phyloP scores from a whole-genome alignment of 371 early-diverging fungal species.

The Conidiobolus incongruus region DNA sequence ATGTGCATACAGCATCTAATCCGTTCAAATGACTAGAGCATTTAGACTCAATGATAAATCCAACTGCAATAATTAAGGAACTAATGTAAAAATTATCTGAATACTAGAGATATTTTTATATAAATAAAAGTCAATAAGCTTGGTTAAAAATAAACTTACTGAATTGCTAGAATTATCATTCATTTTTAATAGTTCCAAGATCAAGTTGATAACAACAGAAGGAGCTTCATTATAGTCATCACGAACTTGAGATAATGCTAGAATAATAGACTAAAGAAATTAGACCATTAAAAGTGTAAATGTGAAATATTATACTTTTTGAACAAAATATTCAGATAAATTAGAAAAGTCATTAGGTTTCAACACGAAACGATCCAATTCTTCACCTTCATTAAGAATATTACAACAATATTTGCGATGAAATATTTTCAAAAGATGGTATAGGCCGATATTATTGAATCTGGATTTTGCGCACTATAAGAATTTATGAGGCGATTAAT shows the following conservation, averaged over 20 bases:
- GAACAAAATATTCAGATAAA: constrained; percentile 68
- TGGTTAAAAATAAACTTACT: too few species aligned
- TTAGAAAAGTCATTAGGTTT: constrained; percentile 67
- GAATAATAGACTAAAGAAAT: constrained; percentile 24
- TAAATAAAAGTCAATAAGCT: too few species aligned
- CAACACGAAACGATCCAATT: constrained; percentile 33
- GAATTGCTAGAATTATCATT: constrained; percentile 82
- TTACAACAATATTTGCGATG: constrained; percentile 43
- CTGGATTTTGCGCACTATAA: constrained; percentile 23
- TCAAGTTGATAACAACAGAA: constrained; percentile 15
- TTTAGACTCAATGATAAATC: too few species aligned
- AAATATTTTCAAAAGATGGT: constrained; percentile 52
- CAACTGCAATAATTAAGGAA: too few species aligned
- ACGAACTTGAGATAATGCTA: constrained; percentile 39
- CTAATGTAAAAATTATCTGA: too few species aligned
- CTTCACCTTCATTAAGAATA: constrained; percentile 2
- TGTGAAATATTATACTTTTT: constrained; percentile 24
- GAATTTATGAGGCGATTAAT: neutral
- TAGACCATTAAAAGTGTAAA: neutral
- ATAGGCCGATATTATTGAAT: constrained; percentile 42
- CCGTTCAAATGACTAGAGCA: too few species aligned
- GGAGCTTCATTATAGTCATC: constrained; percentile 29
- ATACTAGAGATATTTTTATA: too few species aligned
- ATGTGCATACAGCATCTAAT: constrained; percentile 20
- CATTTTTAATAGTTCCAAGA: constrained; percentile 53